These are phyloP conservation scores for Cercospora sesami DNA, from an alignment of 2,329 filamentous ascomycete species.

Conservation along the genomic window DNA sequence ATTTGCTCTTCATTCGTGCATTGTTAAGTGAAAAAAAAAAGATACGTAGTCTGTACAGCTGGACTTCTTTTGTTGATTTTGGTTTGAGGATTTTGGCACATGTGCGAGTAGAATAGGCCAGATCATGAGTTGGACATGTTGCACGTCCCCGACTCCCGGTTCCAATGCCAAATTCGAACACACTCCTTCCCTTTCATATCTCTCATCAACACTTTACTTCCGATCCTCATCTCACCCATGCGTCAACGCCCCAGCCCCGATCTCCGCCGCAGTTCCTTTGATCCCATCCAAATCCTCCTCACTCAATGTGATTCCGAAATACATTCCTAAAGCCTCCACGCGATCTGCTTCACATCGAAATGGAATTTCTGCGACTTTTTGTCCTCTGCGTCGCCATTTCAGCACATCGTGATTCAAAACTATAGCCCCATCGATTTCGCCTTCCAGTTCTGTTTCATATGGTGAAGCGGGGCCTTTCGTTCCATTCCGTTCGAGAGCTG, in stretches of 20 bases:
- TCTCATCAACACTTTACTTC: too few relatives aligned
- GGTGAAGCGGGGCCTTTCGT: conserved; percentile 22
- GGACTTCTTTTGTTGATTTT: too few relatives aligned
- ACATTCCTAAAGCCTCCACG: conserved; percentile 45
- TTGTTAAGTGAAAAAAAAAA: too few relatives aligned
- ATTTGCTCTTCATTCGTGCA: too few relatives aligned
- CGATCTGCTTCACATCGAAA: conserved; percentile 48
- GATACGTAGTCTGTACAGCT: too few relatives aligned
- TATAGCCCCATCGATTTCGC: conserved; percentile 32
- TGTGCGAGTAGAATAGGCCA: too few relatives aligned
- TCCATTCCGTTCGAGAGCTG: conserved; percentile 20
- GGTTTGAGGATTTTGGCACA: too few relatives aligned
- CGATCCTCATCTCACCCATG: background rate
- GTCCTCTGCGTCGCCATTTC: conserved; percentile 37
- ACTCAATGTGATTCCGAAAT: conserved; percentile 48
- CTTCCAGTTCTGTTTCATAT: conserved; percentile 19
- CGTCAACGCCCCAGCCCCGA: conserved; percentile 19
- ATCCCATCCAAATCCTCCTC: conserved; percentile 45
- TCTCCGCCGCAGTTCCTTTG: conserved; percentile 26
- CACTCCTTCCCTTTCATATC: too few relatives aligned
- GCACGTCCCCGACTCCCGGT: too few relatives aligned
- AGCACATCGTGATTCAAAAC: conserved; percentile 31
- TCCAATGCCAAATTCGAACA: too few relatives aligned
- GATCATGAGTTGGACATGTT: too few relatives aligned
- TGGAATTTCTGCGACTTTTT: conserved; percentile 41